A percentile compares a stretch with the other conserved stretches of the same genome.
phyloP scores from a whole-genome alignment of 306 rosid species.

The Astragalus membranaceus region DNA sequence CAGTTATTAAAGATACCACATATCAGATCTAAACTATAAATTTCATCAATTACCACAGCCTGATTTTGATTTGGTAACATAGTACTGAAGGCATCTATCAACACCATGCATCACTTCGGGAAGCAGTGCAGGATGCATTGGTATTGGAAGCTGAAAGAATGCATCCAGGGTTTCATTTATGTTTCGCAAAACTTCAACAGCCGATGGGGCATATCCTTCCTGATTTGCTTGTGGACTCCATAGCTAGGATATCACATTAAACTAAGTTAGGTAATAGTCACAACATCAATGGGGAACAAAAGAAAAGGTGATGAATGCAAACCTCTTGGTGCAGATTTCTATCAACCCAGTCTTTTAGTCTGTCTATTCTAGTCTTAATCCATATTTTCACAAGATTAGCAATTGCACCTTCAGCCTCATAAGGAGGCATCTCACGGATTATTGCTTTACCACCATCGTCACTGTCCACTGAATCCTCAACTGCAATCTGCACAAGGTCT shows the following conservation, averaged over 20 bases:
- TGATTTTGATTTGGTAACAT: conserved; percentile 67
- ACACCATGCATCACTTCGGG: conserved; percentile 90
- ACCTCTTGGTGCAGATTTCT: conserved; percentile 98
- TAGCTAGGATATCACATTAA: conserved; percentile 39
- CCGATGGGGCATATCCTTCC: conserved; percentile 88
- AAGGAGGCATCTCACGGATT: conserved; percentile 99
- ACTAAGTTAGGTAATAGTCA: conserved; percentile 24
- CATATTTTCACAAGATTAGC: conserved; percentile 89
- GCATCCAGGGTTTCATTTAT: conserved; percentile 90
- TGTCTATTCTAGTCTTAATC: conserved; percentile 84
- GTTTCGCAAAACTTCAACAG: conserved; percentile 80
- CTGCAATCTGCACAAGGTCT: conserved; percentile 93
- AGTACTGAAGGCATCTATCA: conserved; percentile 87
- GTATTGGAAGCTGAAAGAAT: conserved; percentile 90
- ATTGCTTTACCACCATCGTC: conserved; percentile 98
- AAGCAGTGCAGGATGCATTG: conserved; percentile 93
- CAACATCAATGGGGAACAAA: not conserved
- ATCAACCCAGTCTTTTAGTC: conserved; percentile 90
- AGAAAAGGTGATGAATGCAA: conserved; percentile 25
- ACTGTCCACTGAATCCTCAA: conserved; percentile 91
- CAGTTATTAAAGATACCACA: conserved; percentile 16
- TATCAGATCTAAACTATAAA: conserved; percentile 1
- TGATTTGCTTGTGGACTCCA: conserved; percentile 70
- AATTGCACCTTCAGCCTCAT: conserved; percentile 85
- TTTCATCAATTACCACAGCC: conserved; percentile 69